These are phyloP conservation scores for Asterophora lycoperdoides DNA, from an alignment of 768 basidiomycete genomes.

Conservation along the genomic window DNA sequence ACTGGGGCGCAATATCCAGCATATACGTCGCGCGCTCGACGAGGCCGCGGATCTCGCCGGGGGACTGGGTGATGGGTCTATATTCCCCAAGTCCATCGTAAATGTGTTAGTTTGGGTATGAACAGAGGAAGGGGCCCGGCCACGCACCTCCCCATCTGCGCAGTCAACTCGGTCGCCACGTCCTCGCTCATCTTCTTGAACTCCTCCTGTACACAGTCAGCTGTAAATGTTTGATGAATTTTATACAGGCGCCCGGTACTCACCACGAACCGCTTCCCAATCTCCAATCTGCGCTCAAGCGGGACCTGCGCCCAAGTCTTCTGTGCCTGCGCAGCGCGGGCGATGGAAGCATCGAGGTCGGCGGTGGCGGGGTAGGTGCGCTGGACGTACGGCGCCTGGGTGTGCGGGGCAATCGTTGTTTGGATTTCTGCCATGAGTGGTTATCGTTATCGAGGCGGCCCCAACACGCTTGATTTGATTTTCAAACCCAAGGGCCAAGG, in stretches of 20 bases:
- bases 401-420: conserved; percentile 84
- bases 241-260: background rate
- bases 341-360: conserved; percentile 61
- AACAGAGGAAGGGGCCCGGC: too few relatives aligned
- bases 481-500: too few relatives aligned
- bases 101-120: too few relatives aligned
- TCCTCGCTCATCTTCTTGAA: conserved; percentile 52
- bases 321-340: conserved; percentile 61
- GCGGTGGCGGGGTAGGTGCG: conserved; percentile 56
- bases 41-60: conserved; percentile 79
- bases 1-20: conserved; percentile 73
- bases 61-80: conserved; percentile 75
- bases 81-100: too few relatives aligned
- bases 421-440: conserved; percentile 47
- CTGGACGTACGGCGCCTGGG: conserved; percentile 62
- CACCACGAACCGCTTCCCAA: conserved; percentile 47
- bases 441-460: too few relatives aligned
- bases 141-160: conserved; percentile 95
- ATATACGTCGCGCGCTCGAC: conserved; percentile 81
- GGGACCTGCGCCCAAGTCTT: conserved; percentile 71
- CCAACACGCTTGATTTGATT: too few relatives aligned
- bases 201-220: conserved; percentile 32
- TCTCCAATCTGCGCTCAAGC: conserved; percentile 65
- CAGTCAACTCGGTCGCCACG: conserved; percentile 69
- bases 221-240: too few relatives aligned